Evolutionary conservation across 2,329 filamentous ascomycete genomes (phyloP), one percentile per base, ranked within the genome.

Genomic region (Hypoxylon sp.): DNA sequence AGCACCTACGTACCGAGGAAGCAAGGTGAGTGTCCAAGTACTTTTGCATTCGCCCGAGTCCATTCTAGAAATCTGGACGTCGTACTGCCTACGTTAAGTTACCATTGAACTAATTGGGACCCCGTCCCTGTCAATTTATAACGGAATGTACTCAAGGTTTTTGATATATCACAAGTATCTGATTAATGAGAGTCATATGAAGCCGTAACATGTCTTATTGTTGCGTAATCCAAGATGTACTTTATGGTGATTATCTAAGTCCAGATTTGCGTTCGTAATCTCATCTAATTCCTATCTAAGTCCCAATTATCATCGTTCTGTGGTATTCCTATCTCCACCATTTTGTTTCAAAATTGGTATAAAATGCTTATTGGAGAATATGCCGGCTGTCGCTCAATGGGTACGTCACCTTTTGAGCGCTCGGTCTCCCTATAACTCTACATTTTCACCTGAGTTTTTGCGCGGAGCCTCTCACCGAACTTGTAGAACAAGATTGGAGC

Each of bases 401-500:
- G 22, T 6, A 22, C 14, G n/a, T 37, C 8, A 14, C 2, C 17
- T 40, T 40, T 53, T n/a, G 33, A 2, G 8, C 30, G 35, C 33
- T 11, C 22, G 2, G 8, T 55, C 8, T 6, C 13, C 22, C 17
- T 27, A 25, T 37, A 30, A 7, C 5, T 20, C 27, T 57, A 57
- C 40, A 57, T 33, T 10, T 57, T 46, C 1, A 44, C 58, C 11
- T 54, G 22, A 13, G 37, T 22, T n/a, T 49, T 56, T 6, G 57
- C 68, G 51, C 60, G 25, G 1, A 63, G 27, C 10, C 33, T 50
- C 51, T 56, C 51, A 3, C 60, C 60, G 30, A 37, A 63, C 30
- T 49, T 37, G 13, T 44, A 63, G 42, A 63, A 63, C 7, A 63
- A 14, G 22, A 56, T 37, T 11, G 60, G 60, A 2, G 22, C 51